Evolutionary conservation across 805 yeast genomes (phyloP).

Genomic region (Starmerella apicola): DNA sequence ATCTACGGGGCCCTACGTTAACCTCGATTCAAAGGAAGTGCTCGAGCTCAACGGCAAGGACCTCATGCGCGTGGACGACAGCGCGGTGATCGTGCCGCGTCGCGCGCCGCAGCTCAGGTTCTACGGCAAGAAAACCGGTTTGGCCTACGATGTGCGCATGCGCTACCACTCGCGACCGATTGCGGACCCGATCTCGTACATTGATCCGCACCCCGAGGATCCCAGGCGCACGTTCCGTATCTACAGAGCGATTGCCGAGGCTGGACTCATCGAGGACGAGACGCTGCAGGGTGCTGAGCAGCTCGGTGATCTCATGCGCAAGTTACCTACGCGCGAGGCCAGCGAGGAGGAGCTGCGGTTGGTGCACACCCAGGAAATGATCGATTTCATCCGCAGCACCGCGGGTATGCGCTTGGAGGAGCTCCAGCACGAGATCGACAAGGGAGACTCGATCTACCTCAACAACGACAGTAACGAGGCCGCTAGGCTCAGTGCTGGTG

Average conservation of each 20-base stretch:
- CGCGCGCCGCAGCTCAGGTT: conserved; percentile 49
- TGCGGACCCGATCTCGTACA: conserved; percentile 82
- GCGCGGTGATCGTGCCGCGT: conserved; percentile 17
- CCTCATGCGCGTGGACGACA: too few species aligned
- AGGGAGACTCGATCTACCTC: conserved; percentile 88
- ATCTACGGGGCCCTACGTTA: too few species aligned
- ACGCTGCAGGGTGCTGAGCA: conserved; percentile 57
- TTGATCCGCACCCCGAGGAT: conserved; percentile 98
- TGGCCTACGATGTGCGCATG: conserved; percentile 95
- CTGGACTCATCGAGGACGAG: conserved; percentile 76
- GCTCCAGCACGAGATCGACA: conserved; percentile 69
- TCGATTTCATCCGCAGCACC: conserved; percentile 62
- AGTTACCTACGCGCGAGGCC: conserved; percentile 86
- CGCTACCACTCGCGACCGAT: conserved; percentile 91
- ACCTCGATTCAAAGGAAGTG: too few species aligned
- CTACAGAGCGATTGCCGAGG: conserved; percentile 85
- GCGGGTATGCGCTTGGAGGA: conserved; percentile 65
- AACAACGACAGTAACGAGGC: conserved; percentile 79
- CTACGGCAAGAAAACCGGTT: conserved; percentile 63
- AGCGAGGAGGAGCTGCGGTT: conserved; percentile 68
- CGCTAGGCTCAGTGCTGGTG: conserved; percentile 91
- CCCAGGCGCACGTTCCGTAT: conserved; percentile 92
- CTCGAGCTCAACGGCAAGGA: too few species aligned
- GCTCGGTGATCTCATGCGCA: conserved; percentile 76
- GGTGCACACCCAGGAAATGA: conserved; percentile 75